phyloP scores from a whole-genome alignment of 2,329 filamentous ascomycete genomes.

The Phyllosticta citriasiana region DNA sequence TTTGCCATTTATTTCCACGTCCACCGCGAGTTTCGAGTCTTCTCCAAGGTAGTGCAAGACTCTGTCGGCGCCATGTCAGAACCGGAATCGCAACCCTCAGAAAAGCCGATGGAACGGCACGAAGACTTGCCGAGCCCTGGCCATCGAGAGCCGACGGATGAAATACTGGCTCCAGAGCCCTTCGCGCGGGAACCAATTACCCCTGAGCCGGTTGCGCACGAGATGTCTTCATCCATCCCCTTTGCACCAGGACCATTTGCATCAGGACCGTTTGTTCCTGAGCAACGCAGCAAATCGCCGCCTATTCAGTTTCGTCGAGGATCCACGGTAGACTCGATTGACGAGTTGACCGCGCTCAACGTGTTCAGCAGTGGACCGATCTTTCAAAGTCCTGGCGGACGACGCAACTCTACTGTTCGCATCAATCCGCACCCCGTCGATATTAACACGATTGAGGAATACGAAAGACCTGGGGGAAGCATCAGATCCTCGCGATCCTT shows the following conservation, averaged over 20 bases:
- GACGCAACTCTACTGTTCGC: slow-evolving; percentile 4
- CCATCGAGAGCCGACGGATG: background rate
- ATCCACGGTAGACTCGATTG: background rate
- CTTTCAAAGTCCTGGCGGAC: background rate
- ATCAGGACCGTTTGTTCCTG: background rate
- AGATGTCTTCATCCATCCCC: background rate
- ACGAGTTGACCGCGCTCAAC: background rate
- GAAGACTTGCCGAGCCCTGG: background rate
- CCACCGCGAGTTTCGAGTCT: slow-evolving; percentile 2
- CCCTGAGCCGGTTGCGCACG: background rate
- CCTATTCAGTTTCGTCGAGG: background rate
- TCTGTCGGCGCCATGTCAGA: background rate
- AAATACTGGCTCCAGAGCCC: background rate
- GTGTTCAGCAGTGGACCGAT: background rate
- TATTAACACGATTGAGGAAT: background rate
- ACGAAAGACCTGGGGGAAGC: background rate
- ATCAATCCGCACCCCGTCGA: background rate
- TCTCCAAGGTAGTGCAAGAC: background rate
- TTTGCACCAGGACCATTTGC: background rate
- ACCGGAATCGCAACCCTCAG: background rate
- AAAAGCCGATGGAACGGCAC: background rate
- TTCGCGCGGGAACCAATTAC: background rate
- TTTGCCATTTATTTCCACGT: slow-evolving; percentile 57
- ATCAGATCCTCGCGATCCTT: background rate
- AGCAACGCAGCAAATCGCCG: background rate